Conservation (phyloP, 345 rosid species). For the Dovyalis caffra region DNA sequence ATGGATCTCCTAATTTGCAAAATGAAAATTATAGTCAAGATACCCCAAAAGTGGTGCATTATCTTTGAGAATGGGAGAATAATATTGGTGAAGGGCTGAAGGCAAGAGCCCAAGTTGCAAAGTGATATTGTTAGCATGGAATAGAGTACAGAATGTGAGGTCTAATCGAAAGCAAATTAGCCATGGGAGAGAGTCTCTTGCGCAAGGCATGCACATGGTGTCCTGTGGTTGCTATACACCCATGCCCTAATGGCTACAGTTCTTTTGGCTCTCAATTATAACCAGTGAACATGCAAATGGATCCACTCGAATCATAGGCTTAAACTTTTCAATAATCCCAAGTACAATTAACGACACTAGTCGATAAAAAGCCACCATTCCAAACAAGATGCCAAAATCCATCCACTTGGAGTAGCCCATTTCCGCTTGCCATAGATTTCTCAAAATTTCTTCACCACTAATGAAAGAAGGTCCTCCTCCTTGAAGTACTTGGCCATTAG, state of each 20-base stretch:
- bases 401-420: constrained; percentile 16
- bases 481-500: background rate
- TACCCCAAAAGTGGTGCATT: too few relatives aligned
- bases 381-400: too few relatives aligned
- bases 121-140: too few relatives aligned
- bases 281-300: constrained; percentile 14
- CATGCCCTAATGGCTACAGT: background rate
- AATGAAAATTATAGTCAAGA: too few relatives aligned
- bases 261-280: background rate
- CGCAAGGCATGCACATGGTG: background rate
- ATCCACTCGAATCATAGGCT: background rate
- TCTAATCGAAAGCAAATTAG: background rate
- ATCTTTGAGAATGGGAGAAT: too few relatives aligned
- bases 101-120: too few relatives aligned
- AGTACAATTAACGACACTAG: too few relatives aligned
- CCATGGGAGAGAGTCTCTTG: background rate
- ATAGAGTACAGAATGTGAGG: too few relatives aligned
- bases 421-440: constrained; percentile 19
- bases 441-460: constrained; percentile 34
- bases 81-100: too few relatives aligned
- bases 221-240: constrained; percentile 5
- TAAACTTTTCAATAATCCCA: too few relatives aligned
- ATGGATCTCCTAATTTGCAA: too few relatives aligned
- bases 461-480: constrained; percentile 12
- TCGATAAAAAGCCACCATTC: too few relatives aligned